Percentiles rank a stretch among this genome's conserved stretches.
Evolutionary conservation across 2,329 filamentous ascomycete genomes (phyloP).

Genomic region (Xylariaceae sp.): DNA sequence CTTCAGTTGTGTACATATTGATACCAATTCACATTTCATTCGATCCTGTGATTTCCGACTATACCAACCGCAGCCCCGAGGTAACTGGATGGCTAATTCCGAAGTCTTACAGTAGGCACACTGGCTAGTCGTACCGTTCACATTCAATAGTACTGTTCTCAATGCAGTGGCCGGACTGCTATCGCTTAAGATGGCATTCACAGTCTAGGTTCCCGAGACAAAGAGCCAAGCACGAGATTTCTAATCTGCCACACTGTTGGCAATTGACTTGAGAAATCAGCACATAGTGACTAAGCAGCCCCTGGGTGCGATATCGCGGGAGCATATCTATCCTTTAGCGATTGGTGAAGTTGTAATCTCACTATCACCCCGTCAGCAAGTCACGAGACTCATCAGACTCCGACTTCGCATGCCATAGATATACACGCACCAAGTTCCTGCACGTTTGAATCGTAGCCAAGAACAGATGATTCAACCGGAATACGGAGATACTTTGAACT

Average conservation of each 20-base stretch:
- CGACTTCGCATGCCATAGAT: conserved; percentile 17
- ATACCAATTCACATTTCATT: too few relatives aligned
- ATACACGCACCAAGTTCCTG: not conserved
- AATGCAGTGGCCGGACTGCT: conserved; percentile 11
- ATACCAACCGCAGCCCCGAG: too few relatives aligned
- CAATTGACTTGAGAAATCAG: too few relatives aligned
- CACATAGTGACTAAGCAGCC: conserved; percentile 17
- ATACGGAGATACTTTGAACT: conserved; percentile 15
- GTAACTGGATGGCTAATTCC: too few relatives aligned
- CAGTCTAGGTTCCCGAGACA: too few relatives aligned
- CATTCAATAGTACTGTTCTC: not conserved
- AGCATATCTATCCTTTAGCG: conserved; percentile 14
- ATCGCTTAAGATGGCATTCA: too few relatives aligned
- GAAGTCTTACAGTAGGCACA: not conserved
- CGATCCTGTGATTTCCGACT: too few relatives aligned
- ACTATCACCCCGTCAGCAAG: conserved; percentile 4
- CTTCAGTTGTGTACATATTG: too few relatives aligned
- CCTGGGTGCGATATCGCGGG: conserved; percentile 15
- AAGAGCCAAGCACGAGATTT: too few relatives aligned
- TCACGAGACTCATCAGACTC: conserved; percentile 11
- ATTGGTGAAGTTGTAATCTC: conserved; percentile 3
- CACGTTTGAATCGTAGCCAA: conserved; percentile 1
- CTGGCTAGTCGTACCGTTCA: conserved; percentile 8
- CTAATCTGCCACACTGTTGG: too few relatives aligned
- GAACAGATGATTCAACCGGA: conserved; percentile 22